Evolutionary conservation across 2,329 filamentous ascomycete species (phyloP), one percentile per base, ranked within the genome.

Genomic region (Acrocalymma vagum): DNA sequence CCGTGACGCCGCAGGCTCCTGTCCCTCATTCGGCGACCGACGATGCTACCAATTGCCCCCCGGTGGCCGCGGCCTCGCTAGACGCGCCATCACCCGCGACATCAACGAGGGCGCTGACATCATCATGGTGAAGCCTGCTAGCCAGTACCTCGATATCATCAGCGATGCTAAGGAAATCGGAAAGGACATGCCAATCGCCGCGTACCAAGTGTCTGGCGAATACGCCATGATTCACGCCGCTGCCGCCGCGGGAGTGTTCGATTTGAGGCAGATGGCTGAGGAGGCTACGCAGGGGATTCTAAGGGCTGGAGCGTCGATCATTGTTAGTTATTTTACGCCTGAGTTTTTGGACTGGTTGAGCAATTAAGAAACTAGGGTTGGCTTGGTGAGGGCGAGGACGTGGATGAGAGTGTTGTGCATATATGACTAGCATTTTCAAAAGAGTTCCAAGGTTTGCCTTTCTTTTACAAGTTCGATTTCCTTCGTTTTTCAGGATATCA

Each of bases 101-200:
- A 93, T 99, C 55, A 81, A 80, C 51, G 94, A 99, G 73, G 94
- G 94, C 17, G 94, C 94, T 14, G 94, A 99, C 64, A 90, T 96
- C 57, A 96, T 99, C 73, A 96, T 99, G 93, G 94, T 99, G 48
- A 99, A 99, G 79, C 94, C 94, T 2, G 94, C 94, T 8, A 88
- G 88, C 60, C 90, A 93, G 71, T 99, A 96, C 69, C 81, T 99
- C 29, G 94, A 99, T 72, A 96, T 99, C 61, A 97, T 99, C 70
- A 90, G 89, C 55, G 94, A 99, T 65, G 94, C 94, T 37, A 97
- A 96, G 77, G 91, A 96, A 38, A 81, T 97, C 38, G 93, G 90
- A 44, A 87, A 86, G 66, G 91, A 97, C 69, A 80, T 97, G 70
- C 94, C 94, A 2, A 81, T 99, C 23, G 93, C 94, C 1, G 93